Base-by-base conservation (phyloP, 2,329 filamentous ascomycete species). In the Eutypa lata region DNA sequence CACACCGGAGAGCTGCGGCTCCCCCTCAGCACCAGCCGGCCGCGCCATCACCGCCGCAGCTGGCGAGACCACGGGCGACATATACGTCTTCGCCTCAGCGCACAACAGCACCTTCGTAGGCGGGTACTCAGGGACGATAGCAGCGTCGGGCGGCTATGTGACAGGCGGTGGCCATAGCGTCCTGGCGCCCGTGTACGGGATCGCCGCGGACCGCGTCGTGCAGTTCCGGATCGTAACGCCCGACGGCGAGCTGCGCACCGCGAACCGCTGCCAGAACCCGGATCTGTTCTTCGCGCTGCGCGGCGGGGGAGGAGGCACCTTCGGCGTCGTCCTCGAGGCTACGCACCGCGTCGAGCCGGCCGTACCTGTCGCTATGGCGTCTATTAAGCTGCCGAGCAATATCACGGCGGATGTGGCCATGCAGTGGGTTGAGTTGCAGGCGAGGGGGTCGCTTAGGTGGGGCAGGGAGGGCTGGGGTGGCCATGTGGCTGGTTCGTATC, bases 231-330 rank as follows among this genome's bases (percentile, higher is more conserved):
- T 68, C 2, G 63, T 69, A 16, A 62, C 61, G 1, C 59, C 61
- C 18, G 60, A 64, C 26, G 60, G 61, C 1, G 35, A 54, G 7
- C 7, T 53, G 22, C 53, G 60, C 8, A 40, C 52, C 18, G 71
- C 68, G 2, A 72, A 71, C 48, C 57, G 63, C 31, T 68, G 62
- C 3, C 58, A 72, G 28, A 70, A 79, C 40, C 48, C 61, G 0
- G 75, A 77, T 50, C 65, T 80, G 1, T 80, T 77, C 63, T 78
- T 73, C 71, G 77, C 76, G 21, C 62, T 80, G 5, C 71, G 74
- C 24, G 77, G 77, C 7, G 77, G 76, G 0, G 76, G 77, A 6
- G 75, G 72, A 8, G 71, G 73, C 10, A 75, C 72, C 0, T 78
- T 73, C 56, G 73, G 74, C 37, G 65, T 77, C n/a, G 73, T 75